Conservation (phyloP, 1,139 yeast genomes). For the Protomyces macrosporus region DNA sequence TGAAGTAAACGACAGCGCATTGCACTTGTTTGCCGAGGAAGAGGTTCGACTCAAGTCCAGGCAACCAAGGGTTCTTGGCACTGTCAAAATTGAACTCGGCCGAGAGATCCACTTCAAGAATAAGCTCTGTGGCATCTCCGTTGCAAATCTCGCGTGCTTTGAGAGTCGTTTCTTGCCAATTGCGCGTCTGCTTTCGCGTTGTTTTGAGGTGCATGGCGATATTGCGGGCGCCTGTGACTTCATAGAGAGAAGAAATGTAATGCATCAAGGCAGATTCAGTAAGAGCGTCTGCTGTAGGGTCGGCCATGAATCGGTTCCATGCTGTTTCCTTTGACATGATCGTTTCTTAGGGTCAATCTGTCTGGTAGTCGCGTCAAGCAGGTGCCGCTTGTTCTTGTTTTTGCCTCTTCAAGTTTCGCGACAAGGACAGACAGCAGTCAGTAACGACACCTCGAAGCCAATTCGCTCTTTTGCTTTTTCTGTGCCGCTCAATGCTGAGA, state of each 20-base stretch:
- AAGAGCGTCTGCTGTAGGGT: neutral
- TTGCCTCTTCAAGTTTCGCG: neutral
- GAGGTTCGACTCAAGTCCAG: constrained; percentile 36
- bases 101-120: neutral
- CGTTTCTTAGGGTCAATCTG: neutral
- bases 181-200: neutral
- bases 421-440: neutral
- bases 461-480: neutral
- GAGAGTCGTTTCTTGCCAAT: neutral
- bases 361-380: neutral
- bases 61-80: constrained; percentile 34
- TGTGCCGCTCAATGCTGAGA: neutral
- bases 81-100: constrained; percentile 33
- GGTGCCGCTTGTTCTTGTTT: neutral
- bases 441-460: neutral
- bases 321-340: neutral
- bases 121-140: neutral
- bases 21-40: constrained; percentile 35
- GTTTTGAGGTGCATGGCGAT: neutral
- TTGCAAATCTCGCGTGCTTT: neutral
- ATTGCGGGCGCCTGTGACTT: neutral
- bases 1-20: constrained; percentile 34
- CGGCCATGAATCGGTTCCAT: neutral
- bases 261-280: neutral
- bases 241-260: neutral